Evolutionary conservation across 2,329 filamentous ascomycete species (phyloP).

Genomic region (Myriosclerotinia duriaeana): DNA sequence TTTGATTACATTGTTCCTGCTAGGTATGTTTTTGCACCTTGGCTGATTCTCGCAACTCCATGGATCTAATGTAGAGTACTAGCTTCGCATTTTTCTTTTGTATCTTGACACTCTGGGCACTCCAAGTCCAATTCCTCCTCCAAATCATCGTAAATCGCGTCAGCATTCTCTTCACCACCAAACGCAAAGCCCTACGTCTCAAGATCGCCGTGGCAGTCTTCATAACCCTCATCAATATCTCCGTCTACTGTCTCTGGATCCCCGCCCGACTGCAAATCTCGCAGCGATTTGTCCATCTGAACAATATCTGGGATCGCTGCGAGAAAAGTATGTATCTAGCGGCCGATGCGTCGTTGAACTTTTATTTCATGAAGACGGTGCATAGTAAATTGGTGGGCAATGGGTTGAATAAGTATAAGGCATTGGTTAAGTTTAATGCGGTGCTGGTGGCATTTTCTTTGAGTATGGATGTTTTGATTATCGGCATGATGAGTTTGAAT

Average conservation of each 20-base stretch:
- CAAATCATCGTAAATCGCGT: slow-evolving; percentile 58
- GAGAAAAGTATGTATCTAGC: slow-evolving; percentile 54
- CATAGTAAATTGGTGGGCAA: slow-evolving; percentile 41
- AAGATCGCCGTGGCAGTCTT: slow-evolving; percentile 44
- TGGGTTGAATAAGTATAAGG: slow-evolving; percentile 44
- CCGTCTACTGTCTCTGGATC: slow-evolving; percentile 56
- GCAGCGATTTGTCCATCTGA: slow-evolving; percentile 47
- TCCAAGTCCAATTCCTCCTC: slow-evolving; percentile 50
- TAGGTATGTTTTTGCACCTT: neutral
- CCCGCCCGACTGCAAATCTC: slow-evolving; percentile 49
- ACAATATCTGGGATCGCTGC: slow-evolving; percentile 53
- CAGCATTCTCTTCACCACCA: slow-evolving; percentile 48
- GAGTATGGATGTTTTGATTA: slow-evolving; percentile 45
- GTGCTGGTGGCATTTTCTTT: slow-evolving; percentile 45
- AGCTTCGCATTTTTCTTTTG: slow-evolving; percentile 18
- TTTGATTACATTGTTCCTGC: neutral
- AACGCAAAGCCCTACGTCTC: slow-evolving; percentile 42
- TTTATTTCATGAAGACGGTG: slow-evolving; percentile 50
- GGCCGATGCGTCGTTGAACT: slow-evolving; percentile 53
- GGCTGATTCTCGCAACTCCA: neutral
- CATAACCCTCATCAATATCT: slow-evolving; percentile 53
- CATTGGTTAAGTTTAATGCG: slow-evolving; percentile 45
- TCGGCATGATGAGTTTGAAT: slow-evolving; percentile 44
- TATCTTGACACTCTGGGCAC: slow-evolving; percentile 27
- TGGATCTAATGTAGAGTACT: neutral